phyloP scores from a whole-genome alignment of 139 green algal species.

The Nannochloris sp. region DNA sequence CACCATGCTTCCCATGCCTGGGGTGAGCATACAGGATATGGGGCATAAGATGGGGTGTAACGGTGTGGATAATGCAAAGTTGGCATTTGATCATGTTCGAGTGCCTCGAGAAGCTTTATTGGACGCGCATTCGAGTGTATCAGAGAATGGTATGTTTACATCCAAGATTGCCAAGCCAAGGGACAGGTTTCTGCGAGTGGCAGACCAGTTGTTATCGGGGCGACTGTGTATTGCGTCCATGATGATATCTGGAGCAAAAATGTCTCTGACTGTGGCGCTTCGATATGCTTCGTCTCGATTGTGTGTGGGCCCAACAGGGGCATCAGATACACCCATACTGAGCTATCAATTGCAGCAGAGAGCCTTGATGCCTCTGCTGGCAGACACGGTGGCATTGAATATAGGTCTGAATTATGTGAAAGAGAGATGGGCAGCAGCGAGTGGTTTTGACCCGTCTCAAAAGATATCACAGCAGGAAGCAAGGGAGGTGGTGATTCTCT shows the following conservation, averaged over 20 bases:
- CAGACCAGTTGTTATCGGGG: constrained; percentile 82
- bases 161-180: constrained; percentile 47
- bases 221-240: constrained; percentile 85
- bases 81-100: constrained; percentile 67
- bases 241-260: constrained; percentile 71
- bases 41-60: constrained; percentile 86
- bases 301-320: constrained; percentile 65
- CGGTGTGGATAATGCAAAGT: constrained; percentile 85
- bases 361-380: constrained; percentile 77
- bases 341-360: constrained; percentile 85
- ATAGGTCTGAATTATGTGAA: constrained; percentile 71
- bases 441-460: constrained; percentile 50
- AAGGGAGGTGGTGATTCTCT: constrained; percentile 72
- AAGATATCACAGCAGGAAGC: constrained; percentile 30
- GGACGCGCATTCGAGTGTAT: constrained; percentile 54
- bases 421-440: constrained; percentile 57
- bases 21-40: constrained; percentile 40
- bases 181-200: constrained; percentile 67
- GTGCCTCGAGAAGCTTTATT: constrained; percentile 64
- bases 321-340: constrained; percentile 79
- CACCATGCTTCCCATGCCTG: constrained; percentile 17
- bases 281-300: constrained; percentile 69
- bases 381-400: constrained; percentile 71
- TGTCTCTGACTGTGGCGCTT: constrained; percentile 45
- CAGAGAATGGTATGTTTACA: constrained; percentile 54